phyloP scores from a whole-genome alignment of 2,329 filamentous ascomycete species.

The Aspergillus viridinutans region DNA sequence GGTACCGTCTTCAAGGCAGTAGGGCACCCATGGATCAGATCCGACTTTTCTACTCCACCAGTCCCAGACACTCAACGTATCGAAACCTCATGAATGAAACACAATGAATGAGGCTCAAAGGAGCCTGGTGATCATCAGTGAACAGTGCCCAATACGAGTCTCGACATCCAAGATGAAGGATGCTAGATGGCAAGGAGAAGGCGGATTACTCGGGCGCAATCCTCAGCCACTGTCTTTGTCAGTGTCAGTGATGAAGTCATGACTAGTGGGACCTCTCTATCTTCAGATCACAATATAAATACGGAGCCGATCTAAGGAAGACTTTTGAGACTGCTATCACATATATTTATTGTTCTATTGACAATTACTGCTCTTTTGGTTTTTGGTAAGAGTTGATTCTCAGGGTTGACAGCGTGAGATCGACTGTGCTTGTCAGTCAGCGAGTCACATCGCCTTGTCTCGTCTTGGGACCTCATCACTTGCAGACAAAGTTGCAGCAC shows the following conservation, averaged over 20 bases:
- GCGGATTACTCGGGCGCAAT: neutral
- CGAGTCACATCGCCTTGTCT: neutral
- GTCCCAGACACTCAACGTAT: neutral
- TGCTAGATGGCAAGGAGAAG: neutral
- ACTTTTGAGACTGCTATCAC: neutral
- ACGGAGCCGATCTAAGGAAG: neutral
- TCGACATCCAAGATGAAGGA: neutral
- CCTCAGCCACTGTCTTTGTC: neutral
- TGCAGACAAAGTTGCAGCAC: neutral
- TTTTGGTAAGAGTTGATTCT: neutral
- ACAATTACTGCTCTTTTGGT: neutral
- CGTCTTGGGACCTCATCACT: neutral
- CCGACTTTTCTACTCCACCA: neutral
- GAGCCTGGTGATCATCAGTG: neutral
- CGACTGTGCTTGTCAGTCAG: neutral
- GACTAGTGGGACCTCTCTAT: neutral
- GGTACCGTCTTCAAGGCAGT: neutral
- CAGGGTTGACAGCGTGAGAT: neutral
- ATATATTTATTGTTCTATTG: neutral
- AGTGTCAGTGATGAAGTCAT: neutral
- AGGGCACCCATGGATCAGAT: neutral
- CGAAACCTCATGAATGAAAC: neutral
- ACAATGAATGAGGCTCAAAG: neutral
- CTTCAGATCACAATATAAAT: neutral
- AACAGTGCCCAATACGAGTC: neutral